Evolutionary conservation across 139 green algal genomes (phyloP).

Genomic region (Micractinium sp.): DNA sequence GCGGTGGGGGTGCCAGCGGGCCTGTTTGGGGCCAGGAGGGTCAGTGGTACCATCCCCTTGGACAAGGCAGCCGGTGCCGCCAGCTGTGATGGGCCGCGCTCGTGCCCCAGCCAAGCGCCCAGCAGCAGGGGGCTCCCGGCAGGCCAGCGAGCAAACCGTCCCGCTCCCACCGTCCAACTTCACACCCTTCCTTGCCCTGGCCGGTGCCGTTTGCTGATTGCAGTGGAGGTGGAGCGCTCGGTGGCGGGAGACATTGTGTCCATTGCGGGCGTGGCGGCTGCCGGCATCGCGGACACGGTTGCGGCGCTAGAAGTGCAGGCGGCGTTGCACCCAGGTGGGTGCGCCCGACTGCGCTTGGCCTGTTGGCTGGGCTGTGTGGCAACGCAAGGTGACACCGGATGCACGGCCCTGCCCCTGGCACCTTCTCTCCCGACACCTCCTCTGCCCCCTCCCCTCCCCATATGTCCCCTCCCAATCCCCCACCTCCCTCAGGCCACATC

Average conservation of each 20-base stretch:
- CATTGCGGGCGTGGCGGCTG: slow-evolving; percentile 63
- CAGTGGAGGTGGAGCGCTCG: slow-evolving; percentile 65
- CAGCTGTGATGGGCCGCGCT: too few species aligned
- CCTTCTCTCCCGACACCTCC: too few species aligned
- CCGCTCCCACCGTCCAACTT: too few species aligned
- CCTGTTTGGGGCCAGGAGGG: background rate
- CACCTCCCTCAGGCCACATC: background rate
- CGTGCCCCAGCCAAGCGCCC: too few species aligned
- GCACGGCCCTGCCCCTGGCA: too few species aligned
- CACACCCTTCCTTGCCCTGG: background rate
- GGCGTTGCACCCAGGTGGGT: slow-evolving; percentile 59
- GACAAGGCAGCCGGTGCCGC: background rate
- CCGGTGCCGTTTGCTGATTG: background rate
- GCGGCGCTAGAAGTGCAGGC: slow-evolving; percentile 47
- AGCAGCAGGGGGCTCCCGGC: too few species aligned
- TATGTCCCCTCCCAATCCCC: too few species aligned
- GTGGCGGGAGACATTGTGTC: slow-evolving; percentile 85
- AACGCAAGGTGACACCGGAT: too few species aligned
- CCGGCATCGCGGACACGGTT: slow-evolving; percentile 84
- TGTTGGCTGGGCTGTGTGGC: background rate
- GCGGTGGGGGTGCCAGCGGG: background rate
- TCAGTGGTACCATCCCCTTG: background rate
- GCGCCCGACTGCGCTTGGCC: background rate
- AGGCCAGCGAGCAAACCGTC: too few species aligned
- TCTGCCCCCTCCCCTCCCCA: too few species aligned